Conservation (phyloP, 164 flowering plant genomes). For the Tetrastigma voinierianum region DNA sequence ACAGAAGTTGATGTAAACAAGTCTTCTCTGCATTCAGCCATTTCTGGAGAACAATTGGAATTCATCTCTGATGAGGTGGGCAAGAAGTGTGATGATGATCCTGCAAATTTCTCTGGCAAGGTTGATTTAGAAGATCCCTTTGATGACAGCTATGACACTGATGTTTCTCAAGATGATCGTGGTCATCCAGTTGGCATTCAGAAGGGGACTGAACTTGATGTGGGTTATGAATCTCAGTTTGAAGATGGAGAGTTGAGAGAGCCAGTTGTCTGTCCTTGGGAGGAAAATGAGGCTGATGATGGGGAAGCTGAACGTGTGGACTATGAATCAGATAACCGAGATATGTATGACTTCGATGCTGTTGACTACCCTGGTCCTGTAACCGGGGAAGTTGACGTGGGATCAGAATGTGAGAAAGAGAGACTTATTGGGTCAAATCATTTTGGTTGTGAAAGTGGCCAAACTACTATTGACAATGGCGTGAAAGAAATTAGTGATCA, state of each 20-base stretch:
- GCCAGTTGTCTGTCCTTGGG: slow-evolving; percentile 39
- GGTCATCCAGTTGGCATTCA: slow-evolving; percentile 12
- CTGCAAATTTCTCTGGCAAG: slow-evolving; percentile 12
- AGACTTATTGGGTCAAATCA: slow-evolving; percentile 13
- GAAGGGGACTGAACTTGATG: slow-evolving; percentile 26
- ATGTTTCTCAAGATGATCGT: slow-evolving; percentile 24
- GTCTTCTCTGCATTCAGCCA: slow-evolving; percentile 1
- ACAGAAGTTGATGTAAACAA: slow-evolving; percentile 10
- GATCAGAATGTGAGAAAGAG: slow-evolving; percentile 22
- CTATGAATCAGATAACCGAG: slow-evolving; percentile 53
- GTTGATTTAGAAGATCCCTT: slow-evolving; percentile 5
- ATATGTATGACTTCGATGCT: slow-evolving; percentile 25
- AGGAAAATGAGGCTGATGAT: slow-evolving; percentile 41
- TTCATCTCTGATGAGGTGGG: slow-evolving; percentile 12
- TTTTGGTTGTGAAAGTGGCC: slow-evolving; percentile 12
- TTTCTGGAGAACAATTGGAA: slow-evolving; percentile 5
- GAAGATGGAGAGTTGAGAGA: slow-evolving; percentile 84
- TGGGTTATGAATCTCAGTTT: slow-evolving; percentile 63
- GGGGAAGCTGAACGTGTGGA: slow-evolving; percentile 57
- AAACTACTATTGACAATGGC: background rate
- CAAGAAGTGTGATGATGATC: slow-evolving; percentile 17
- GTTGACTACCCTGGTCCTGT: slow-evolving; percentile 20
- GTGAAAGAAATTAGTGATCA: slow-evolving; percentile 3
- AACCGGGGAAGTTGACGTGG: slow-evolving; percentile 22
- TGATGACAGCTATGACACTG: slow-evolving; percentile 25